Evolutionary conservation across 768 basidiomycete species (phyloP), one percentile per base, ranked within the genome.

Genomic region (Boletales sp.): DNA sequence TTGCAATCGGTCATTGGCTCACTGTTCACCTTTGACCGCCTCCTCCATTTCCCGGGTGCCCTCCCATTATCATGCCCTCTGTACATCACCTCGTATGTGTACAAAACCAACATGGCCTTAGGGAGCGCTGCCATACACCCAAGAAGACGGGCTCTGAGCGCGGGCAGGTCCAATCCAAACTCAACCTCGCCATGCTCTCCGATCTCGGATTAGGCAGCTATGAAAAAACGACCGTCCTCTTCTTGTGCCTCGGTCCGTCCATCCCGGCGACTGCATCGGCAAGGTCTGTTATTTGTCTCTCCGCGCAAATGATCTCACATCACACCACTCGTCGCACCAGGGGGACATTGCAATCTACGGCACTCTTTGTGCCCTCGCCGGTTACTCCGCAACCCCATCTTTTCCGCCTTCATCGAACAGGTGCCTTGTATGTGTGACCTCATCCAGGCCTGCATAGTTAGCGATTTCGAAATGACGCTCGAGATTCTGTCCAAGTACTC

Each of bases 31-130:
- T 28, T 28, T 7, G 25, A 28, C 25, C 25, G 6, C 3, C 25
- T 28, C 5, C 25, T 21, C 4, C n/a, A n/a, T n/a, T n/a, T n/a
- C n/a, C n/a, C n/a, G n/a, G n/a, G n/a, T n/a, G n/a, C n/a, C n/a
- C 21, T 21, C 21, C 21, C 5, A 28, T 5, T 5, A 28, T 6
- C 25, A 28, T 28, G 4, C 25, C 25, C 7, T 28, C 66, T 86
- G 3, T 90, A 92, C 60, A 79, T 96, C 32, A 78, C 87, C 8
- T 93, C 89, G n/a, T 94, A 95, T 64, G 83, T 96, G 25, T 91
- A 87, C 80, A 96, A 96, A 69, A 91, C 93, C 15, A 94, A 95
- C 53, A 85, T 90, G 0, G 88, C 91, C 0, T 75, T 96, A 25
- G 93, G 94, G 36, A 81, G 82, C 3, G 69, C 79, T 5, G 33